These are phyloP conservation scores for Lentinus brumalis DNA, from an alignment of 768 basidiomycete species.

Conservation along the genomic window DNA sequence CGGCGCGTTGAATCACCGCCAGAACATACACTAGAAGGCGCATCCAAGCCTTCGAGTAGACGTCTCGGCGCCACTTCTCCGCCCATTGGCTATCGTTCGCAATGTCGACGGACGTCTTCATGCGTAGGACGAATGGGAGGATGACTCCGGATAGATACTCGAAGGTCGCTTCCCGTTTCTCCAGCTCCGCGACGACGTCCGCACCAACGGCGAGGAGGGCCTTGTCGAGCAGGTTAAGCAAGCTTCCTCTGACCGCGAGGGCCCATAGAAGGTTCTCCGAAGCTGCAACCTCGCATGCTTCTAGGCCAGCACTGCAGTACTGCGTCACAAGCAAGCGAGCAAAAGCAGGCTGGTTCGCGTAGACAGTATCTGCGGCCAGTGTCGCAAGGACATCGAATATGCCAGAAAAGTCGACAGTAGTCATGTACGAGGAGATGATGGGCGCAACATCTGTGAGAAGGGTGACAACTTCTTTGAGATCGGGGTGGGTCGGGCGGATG, in stretches of 20 bases:
- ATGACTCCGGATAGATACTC: slow-evolving; percentile 66
- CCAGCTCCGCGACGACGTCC: slow-evolving; percentile 58
- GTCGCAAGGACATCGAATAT: slow-evolving; percentile 53
- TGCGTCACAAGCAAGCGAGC: slow-evolving; percentile 37
- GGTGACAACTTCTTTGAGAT: slow-evolving; percentile 49
- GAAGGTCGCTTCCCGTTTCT: slow-evolving; percentile 55
- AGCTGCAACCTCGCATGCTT: slow-evolving; percentile 37
- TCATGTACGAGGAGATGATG: slow-evolving; percentile 51
- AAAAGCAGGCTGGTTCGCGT: slow-evolving; percentile 56
- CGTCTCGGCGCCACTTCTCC: slow-evolving; percentile 49
- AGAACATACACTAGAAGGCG: slow-evolving; percentile 64
- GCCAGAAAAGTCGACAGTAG: slow-evolving; percentile 56
- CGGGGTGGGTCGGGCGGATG: slow-evolving; percentile 43
- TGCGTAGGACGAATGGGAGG: slow-evolving; percentile 56
- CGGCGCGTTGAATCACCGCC: slow-evolving; percentile 45
- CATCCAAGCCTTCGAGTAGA: slow-evolving; percentile 55
- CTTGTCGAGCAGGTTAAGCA: slow-evolving; percentile 35
- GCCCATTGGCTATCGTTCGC: slow-evolving; percentile 41
- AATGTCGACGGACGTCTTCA: slow-evolving; percentile 54
- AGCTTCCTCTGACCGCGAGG: slow-evolving; percentile 28
- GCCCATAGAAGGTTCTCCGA: slow-evolving; percentile 34
- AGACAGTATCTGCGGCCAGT: slow-evolving; percentile 46
- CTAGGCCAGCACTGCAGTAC: slow-evolving; percentile 38
- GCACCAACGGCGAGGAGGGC: slow-evolving; percentile 50
- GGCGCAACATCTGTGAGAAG: slow-evolving; percentile 60